These are phyloP conservation scores for Hydnum rufescens DNA, from an alignment of 768 basidiomycete genomes.

Conservation along the genomic window DNA sequence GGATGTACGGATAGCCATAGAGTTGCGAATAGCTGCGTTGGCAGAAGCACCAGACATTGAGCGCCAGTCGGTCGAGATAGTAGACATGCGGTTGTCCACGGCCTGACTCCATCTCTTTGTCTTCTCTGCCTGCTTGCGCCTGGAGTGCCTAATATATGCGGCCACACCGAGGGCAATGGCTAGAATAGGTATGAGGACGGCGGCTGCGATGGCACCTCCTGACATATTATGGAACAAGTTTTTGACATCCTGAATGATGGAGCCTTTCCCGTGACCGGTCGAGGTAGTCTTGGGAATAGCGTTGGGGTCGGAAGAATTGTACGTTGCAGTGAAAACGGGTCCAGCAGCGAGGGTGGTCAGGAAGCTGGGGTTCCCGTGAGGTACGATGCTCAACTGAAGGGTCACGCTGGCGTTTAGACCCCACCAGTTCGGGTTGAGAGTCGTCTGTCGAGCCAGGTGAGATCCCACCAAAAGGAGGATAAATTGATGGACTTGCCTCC, in stretches of 20 bases:
- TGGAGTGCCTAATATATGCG: conserved; percentile 8
- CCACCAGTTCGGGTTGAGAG: conserved; percentile 21
- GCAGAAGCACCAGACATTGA: conserved; percentile 6
- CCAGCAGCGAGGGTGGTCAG: conserved; percentile 15
- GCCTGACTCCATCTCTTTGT: conserved; percentile 8
- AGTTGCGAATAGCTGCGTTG: conserved; percentile 8
- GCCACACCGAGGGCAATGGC: conserved; percentile 1
- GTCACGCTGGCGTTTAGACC: conserved; percentile 16
- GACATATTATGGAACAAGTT: conserved; percentile 1
- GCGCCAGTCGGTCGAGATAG: conserved; percentile 11
- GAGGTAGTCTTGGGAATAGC: conserved; percentile 1
- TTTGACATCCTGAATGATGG: conserved; percentile 1
- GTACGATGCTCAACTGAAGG: conserved; percentile 18
- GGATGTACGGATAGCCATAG: conserved; percentile 5
- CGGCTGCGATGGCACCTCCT: conserved; percentile 10
- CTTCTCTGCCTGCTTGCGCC: conserved; percentile 9
- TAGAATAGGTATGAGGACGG: conserved; percentile 10
- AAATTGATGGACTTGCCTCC: conserved; percentile 7
- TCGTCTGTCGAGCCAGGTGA: conserved; percentile 1
- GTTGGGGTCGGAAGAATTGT: conserved; percentile 8
- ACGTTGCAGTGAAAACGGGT: conserved; percentile 17
- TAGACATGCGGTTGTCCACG: conserved; percentile 12
- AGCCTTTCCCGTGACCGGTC: conserved; percentile 2
- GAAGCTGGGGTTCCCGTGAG: conserved; percentile 13
- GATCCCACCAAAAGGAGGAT: background rate